Evolutionary conservation across 352 stramenopile species (phyloP), one percentile per base, ranked within the genome.

Genomic region (Phytophthora sojae): DNA sequence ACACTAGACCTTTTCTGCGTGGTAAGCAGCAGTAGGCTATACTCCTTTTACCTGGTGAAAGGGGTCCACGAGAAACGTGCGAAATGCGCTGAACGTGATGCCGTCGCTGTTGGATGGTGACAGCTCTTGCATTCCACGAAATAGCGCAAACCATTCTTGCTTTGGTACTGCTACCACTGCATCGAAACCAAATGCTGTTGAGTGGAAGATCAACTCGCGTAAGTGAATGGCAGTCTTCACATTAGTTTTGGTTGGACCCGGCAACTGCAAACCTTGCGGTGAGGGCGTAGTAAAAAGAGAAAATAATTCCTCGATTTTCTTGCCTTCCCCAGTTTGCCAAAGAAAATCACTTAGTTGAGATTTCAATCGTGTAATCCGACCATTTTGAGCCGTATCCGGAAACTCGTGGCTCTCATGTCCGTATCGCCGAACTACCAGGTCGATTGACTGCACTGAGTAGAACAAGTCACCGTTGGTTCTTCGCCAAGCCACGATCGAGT

Each of bases 71-170:
- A 86, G 32, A 45, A 81, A 73, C 5, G 60, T 76, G 26, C 77
- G 71, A 57, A 86, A 77, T 25, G 65, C 70, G 35, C 61, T 66
- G 26, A 79, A 72, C 25, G 65, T 54, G 32, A 81, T 74, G 2
- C 66, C 63, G 3, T 15, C 29, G 6, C 17, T 57, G 12, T 45
- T 26, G 2, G 57, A 29, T 17, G 66, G 58, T 6, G 71, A 69
- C 19, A 82, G 53, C 6, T 35, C 23, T 60, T 83, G 71, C 26
- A 86, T 75, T 2, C 66, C 63, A n/a, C 47, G 49, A 56, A 82
- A 83, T 12, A 86, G 26, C 7, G 71, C 60, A 37, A 78, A 77
- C 71, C 75, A 86, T 58, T 86, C 71, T 51, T 83, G 72, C 53
- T 80, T 83, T 7, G 63, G 59, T 11, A 79, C 26, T 14, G 37